Evolutionary conservation across 805 yeast genomes (phyloP).

Genomic region (Yarrowia sp.): DNA sequence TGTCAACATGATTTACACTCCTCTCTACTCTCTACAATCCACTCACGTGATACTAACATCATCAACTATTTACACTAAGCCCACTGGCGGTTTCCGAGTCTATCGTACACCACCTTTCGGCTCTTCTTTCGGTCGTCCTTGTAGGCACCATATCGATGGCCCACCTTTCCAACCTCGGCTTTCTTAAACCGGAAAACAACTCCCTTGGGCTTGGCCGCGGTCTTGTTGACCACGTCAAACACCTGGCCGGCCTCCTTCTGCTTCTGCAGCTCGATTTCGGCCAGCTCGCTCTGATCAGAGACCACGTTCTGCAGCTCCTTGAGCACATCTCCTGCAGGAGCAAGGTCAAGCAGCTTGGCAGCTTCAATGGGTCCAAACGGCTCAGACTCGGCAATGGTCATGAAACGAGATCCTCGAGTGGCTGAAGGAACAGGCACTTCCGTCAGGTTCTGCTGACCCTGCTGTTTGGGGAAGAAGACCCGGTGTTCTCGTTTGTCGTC

Average conservation of each 20-base stretch:
- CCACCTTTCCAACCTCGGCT: constrained; percentile 79
- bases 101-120: constrained; percentile 45
- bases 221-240: constrained; percentile 28
- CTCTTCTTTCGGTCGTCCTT: constrained; percentile 85
- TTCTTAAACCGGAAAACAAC: constrained; percentile 69
- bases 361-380: constrained; percentile 97
- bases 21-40: too few relatives aligned
- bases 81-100: constrained; percentile 25
- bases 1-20: too few relatives aligned
- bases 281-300: constrained; percentile 41
- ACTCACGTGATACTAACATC: neutral
- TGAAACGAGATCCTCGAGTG: constrained; percentile 75
- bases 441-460: constrained; percentile 54
- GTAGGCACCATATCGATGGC: constrained; percentile 87
- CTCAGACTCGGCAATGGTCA: constrained; percentile 89
- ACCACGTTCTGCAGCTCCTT: constrained; percentile 52
- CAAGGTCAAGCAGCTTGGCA: constrained; percentile 74
- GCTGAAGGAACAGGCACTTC: constrained; percentile 89
- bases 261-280: constrained; percentile 32
- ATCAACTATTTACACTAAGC: constrained; percentile 18
- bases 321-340: constrained; percentile 82
- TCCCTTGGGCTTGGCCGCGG: constrained; percentile 44
- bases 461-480: constrained; percentile 49
- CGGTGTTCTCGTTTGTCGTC: constrained; percentile 31
- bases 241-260: constrained; percentile 36